These are phyloP conservation scores for Lipomyces orientalis DNA, from an alignment of 805 yeast species.

Conservation along the genomic window DNA sequence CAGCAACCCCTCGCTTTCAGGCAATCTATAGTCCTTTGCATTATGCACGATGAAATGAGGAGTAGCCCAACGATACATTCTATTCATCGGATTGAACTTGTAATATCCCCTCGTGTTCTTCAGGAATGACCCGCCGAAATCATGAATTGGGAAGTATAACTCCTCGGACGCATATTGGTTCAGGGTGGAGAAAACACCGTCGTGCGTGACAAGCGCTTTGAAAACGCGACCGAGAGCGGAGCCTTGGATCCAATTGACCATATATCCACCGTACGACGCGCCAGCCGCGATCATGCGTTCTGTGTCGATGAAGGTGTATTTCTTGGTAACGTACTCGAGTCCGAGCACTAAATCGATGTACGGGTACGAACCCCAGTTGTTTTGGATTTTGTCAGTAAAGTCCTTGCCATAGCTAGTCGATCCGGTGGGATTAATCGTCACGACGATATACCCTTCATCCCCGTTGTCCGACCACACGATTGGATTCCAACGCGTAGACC, in stretches of 20 bases:
- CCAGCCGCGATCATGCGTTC: conserved; percentile 41
- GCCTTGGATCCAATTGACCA: conserved; percentile 43
- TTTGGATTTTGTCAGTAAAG: conserved; percentile 38
- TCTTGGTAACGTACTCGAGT: conserved; percentile 30
- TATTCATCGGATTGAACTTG: conserved; percentile 38
- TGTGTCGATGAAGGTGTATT: conserved; percentile 36
- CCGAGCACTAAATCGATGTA: conserved; percentile 41
- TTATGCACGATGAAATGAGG: conserved; percentile 41
- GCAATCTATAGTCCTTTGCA: conserved; percentile 39
- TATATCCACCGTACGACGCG: conserved; percentile 43
- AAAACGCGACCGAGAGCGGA: conserved; percentile 39
- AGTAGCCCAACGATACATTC: conserved; percentile 40
- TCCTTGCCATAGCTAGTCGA: conserved; percentile 42
- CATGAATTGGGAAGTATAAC: conserved; percentile 40
- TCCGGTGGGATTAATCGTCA: conserved; percentile 42
- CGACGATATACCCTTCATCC: conserved; percentile 38
- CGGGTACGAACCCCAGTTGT: conserved; percentile 42
- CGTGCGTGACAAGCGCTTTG: conserved; percentile 42
- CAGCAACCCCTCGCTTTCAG: conserved; percentile 40
- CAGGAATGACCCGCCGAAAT: conserved; percentile 41
- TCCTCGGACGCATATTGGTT: conserved; percentile 39
- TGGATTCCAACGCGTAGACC: conserved; percentile 44
- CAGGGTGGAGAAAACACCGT: conserved; percentile 40
- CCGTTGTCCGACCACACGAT: conserved; percentile 40
- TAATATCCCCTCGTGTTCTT: conserved; percentile 35